Evolutionary conservation across 106 monocot species (phyloP).

Genomic region (Iris macrosiphon): DNA sequence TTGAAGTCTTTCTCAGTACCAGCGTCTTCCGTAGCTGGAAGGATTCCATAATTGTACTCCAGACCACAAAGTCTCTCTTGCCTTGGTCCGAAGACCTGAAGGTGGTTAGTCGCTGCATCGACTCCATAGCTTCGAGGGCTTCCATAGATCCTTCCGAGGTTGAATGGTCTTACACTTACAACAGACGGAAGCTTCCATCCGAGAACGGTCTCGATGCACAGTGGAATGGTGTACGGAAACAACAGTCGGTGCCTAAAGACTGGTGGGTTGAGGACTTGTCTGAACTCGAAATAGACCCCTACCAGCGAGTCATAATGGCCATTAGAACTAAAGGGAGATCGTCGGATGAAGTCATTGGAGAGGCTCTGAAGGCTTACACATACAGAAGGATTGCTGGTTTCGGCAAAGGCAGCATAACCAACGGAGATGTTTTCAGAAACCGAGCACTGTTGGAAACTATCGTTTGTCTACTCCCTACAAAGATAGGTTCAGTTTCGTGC

Average conservation of each 20-base stretch:
- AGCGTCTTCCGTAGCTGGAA: conserved; percentile 89
- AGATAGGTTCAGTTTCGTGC: conserved; percentile 55
- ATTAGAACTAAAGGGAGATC: conserved; percentile 54
- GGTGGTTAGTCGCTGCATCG: conserved; percentile 58
- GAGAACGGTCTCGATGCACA: conserved; percentile 40
- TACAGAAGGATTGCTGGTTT: conserved; percentile 54
- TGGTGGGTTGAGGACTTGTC: conserved; percentile 95
- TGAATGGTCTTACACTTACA: conserved; percentile 92
- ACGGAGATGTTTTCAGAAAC: conserved; percentile 34
- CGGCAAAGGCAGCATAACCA: conserved; percentile 13
- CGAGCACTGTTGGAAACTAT: conserved; percentile 46
- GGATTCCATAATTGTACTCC: conserved; percentile 84
- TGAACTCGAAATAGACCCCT: conserved; percentile 71
- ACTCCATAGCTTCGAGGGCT: conserved; percentile 69
- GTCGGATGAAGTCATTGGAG: conserved; percentile 58
- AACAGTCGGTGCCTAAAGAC: conserved; percentile 67
- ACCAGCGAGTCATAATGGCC: conserved; percentile 46
- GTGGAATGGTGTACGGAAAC: conserved; percentile 66
- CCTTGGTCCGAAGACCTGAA: conserved; percentile 80
- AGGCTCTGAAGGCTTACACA: conserved; percentile 74
- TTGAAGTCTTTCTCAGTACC: conserved; percentile 74
- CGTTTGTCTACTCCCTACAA: conserved; percentile 56
- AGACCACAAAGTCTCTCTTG: conserved; percentile 62
- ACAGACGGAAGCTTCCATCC: conserved; percentile 59
- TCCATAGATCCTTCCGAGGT: conserved; percentile 64